Conservation (phyloP, 2,329 filamentous ascomycete genomes). For the Ceratocystis papillata region DNA sequence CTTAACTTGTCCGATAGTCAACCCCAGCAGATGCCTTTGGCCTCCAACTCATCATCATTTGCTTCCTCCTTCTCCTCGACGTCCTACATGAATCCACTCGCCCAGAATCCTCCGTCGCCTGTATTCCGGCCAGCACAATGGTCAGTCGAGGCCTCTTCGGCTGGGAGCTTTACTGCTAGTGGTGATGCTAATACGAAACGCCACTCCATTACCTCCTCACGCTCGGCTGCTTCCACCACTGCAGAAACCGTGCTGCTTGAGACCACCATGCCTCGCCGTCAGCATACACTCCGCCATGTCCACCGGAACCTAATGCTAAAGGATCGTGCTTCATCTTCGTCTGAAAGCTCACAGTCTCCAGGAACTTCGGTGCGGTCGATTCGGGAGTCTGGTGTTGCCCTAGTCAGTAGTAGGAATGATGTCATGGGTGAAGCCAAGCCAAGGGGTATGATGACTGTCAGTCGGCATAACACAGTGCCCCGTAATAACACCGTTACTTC, state of each 20-base stretch:
- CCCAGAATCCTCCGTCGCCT: conserved; percentile 21
- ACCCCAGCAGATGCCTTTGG: conserved; percentile 15
- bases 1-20: neutral
- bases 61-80: conserved; percentile 15
- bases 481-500: conserved; percentile 10
- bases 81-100: conserved; percentile 16
- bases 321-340: conserved; percentile 37
- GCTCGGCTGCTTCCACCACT: conserved; percentile 14
- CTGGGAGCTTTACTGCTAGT: neutral
- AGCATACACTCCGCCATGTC: conserved; percentile 50
- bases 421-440: neutral
- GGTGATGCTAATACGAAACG: conserved; percentile 14
- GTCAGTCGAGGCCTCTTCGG: conserved; percentile 16
- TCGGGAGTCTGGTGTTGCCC: conserved; percentile 33
- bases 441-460: neutral
- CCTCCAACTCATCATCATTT: neutral
- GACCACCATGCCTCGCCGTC: conserved; percentile 35
- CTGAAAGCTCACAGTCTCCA: conserved; percentile 32
- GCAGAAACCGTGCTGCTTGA: conserved; percentile 11
- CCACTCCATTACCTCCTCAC: conserved; percentile 17
- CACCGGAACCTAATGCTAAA: conserved; percentile 43
- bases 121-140: conserved; percentile 4
- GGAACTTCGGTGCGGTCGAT: conserved; percentile 38
- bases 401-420: conserved; percentile 27
- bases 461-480: conserved; percentile 8